Conservation (phyloP, 768 basidiomycete genomes). For the Xerocomellus intermedius region DNA sequence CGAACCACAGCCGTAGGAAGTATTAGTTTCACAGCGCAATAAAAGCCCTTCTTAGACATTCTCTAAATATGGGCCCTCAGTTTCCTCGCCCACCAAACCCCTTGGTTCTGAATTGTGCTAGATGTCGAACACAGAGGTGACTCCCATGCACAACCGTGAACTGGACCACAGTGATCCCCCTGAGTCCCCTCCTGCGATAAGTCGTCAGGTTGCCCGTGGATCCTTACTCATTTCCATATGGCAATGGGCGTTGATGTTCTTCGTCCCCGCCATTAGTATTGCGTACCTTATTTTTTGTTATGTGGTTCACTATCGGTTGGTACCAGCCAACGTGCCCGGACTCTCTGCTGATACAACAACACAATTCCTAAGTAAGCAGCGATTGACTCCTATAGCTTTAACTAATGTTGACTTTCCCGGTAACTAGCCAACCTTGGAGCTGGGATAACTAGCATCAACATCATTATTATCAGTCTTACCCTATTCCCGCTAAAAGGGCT, state of each 20-base stretch:
- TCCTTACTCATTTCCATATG: not conserved
- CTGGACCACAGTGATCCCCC: too few relatives aligned
- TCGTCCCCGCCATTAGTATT: conserved; percentile 2
- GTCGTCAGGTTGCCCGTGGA: not conserved
- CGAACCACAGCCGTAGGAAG: too few relatives aligned
- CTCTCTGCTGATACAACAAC: not conserved
- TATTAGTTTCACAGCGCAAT: too few relatives aligned
- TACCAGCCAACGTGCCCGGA: conserved; percentile 1
- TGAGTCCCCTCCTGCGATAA: too few relatives aligned
- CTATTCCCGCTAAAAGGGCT: conserved; percentile 12
- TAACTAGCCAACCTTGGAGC: conserved; percentile 12
- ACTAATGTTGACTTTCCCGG: not conserved
- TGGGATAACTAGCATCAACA: conserved; percentile 12
- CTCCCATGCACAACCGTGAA: too few relatives aligned
- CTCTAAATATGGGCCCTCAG: too few relatives aligned
- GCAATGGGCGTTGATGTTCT: conserved; percentile 5
- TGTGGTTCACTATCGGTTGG: conserved; percentile 17
- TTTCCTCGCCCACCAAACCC: too few relatives aligned
- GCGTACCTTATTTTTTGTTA: conserved; percentile 18
- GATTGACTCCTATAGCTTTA: not conserved
- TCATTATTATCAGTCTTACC: conserved; percentile 14
- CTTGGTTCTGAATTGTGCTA: too few relatives aligned
- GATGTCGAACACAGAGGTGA: too few relatives aligned
- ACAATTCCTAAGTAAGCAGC: conserved; percentile 8
- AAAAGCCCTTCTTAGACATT: too few relatives aligned